Evolutionary conservation across 495 filamentous ascomycete genomes (phyloP).

Genomic region (Neurospora hispaniola): DNA sequence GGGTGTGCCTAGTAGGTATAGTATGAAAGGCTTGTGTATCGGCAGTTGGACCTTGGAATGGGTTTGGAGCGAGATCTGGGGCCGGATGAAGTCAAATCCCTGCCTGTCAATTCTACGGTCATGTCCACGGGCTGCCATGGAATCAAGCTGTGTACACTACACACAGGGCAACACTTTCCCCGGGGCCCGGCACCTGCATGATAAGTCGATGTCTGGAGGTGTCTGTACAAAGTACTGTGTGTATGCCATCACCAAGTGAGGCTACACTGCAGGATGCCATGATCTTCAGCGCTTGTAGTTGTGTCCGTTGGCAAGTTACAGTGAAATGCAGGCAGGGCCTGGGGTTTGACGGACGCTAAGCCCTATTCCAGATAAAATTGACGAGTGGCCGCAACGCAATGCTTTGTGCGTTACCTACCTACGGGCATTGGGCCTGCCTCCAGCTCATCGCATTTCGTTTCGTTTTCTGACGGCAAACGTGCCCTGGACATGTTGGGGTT

Average conservation of each 20-base stretch:
- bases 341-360: constrained; percentile 25
- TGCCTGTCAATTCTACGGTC: no score
- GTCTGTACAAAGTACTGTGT: no score
- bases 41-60: not conserved
- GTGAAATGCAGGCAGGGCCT: not conserved
- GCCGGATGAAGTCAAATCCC: no score
- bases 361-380: constrained; percentile 35
- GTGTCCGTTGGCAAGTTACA: not conserved
- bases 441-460: not conserved
- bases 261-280: not conserved
- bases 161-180: no score
- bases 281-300: not conserved
- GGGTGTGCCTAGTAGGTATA: not conserved
- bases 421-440: not conserved
- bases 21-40: not conserved
- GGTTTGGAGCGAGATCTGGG: not conserved
- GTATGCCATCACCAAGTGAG: not conserved
- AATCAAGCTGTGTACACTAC: no score
- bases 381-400: constrained; percentile 18
- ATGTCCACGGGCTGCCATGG: no score
- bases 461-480: not conserved
- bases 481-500: not conserved
- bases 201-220: no score
- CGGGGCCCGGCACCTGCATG: no score
- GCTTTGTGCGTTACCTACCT: not conserved